Conservation (phyloP, 352 stramenopile genomes). For the Globisporangium cederbergense region DNA sequence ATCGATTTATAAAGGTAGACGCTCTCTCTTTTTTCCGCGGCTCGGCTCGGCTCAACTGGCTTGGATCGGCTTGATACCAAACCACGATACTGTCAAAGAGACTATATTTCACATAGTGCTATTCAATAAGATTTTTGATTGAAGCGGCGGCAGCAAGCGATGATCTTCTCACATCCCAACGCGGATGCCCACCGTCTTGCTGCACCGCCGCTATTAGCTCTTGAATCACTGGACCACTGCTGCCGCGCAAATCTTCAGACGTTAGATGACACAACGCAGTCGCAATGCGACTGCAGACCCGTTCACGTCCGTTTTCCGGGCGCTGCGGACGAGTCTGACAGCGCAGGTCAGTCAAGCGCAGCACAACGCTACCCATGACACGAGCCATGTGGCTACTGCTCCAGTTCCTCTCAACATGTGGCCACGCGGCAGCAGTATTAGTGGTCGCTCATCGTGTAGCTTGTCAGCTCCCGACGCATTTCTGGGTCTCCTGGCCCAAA, state of each 20-base stretch:
- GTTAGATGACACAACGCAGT: not conserved
- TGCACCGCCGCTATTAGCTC: too few relatives aligned
- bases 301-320: constrained; percentile 13
- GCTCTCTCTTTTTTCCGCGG: too few relatives aligned
- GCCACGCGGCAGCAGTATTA: not conserved
- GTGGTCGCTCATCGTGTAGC: not conserved
- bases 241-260: not conserved
- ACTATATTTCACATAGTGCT: not conserved
- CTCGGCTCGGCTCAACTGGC: not conserved
- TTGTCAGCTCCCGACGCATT: not conserved
- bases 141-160: not conserved
- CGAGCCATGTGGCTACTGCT: not conserved
- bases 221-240: not conserved
- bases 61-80: constrained; percentile 1
- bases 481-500: not conserved
- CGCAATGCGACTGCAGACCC: not conserved
- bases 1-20: not conserved
- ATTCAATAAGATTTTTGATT: not conserved
- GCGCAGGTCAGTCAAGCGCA: not conserved
- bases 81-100: not conserved
- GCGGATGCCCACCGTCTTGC: not conserved
- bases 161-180: not conserved
- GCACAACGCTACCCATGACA: not conserved
- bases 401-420: constrained; percentile 6
- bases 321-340: constrained; percentile 11